phyloP scores from a whole-genome alignment of 2,329 filamentous ascomycete genomes.

The Aspergillus awamori region DNA sequence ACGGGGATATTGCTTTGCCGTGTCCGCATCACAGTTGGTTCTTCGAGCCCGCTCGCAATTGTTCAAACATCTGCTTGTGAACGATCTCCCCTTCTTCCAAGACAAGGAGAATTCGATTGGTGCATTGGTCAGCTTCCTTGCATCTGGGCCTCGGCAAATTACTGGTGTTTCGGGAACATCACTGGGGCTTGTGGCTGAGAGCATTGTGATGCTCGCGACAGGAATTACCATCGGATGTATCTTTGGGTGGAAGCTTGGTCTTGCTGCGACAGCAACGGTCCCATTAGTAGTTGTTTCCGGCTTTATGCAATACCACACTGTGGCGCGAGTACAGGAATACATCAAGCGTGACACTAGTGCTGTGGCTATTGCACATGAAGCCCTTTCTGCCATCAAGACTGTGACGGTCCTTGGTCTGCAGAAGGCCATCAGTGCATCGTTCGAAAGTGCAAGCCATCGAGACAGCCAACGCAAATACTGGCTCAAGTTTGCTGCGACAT shows the following conservation, averaged over 20 bases:
- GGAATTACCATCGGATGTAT: conserved; percentile 5
- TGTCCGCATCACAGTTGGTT: conserved; percentile 15
- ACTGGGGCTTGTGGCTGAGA: conserved; percentile 6
- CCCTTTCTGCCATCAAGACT: conserved; percentile 14
- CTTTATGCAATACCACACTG: conserved; percentile 7
- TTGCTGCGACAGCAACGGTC: conserved; percentile 13
- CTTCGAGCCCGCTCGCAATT: conserved; percentile 11
- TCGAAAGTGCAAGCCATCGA: background rate
- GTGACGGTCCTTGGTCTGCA: conserved; percentile 12
- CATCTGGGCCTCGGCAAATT: background rate
- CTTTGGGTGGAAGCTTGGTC: conserved; percentile 16
- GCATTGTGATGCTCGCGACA: conserved; percentile 10
- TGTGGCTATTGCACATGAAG: conserved; percentile 6
- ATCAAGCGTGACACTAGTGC: background rate
- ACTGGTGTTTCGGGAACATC: conserved; percentile 9
- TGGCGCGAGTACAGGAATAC: background rate
- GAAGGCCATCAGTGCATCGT: conserved; percentile 4
- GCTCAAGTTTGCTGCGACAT: conserved; percentile 30
- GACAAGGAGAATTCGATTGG: background rate
- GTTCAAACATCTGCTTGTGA: background rate
- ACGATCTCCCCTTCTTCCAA: conserved; percentile 14
- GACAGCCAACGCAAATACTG: conserved; percentile 30
- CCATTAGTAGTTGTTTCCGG: conserved; percentile 9
- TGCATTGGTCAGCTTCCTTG: background rate
- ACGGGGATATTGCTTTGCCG: conserved; percentile 18